A percentile compares a stretch with the other conserved stretches of the same genome.
Conservation (phyloP, 2,329 filamentous ascomycete genomes). For the Davidsoniella australis region DNA sequence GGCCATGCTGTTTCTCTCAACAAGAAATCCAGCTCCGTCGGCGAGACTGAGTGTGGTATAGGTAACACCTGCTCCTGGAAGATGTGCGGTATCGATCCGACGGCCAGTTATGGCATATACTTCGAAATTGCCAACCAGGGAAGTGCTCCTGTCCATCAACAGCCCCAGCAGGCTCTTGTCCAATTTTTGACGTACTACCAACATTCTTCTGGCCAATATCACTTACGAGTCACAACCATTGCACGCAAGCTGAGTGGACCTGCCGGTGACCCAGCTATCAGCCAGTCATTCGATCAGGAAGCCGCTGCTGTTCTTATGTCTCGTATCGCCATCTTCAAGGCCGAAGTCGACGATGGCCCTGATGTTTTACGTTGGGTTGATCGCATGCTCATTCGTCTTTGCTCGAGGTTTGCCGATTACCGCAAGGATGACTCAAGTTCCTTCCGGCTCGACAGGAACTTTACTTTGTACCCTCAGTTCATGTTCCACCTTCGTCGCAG, state of each 20-base stretch:
- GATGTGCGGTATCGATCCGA: slow-evolving; percentile 95
- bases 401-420: slow-evolving; percentile 93
- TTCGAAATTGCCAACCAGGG: slow-evolving; percentile 95
- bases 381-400: slow-evolving; percentile 91
- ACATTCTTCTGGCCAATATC: slow-evolving; percentile 89
- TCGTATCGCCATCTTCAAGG: slow-evolving; percentile 97
- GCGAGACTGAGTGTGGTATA: slow-evolving; percentile 95
- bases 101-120: slow-evolving; percentile 86
- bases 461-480: slow-evolving; percentile 95
- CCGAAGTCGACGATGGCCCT: slow-evolving; percentile 95
- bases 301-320: slow-evolving; percentile 96
- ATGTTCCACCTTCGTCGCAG: slow-evolving; percentile 98
- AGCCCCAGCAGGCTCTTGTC: slow-evolving; percentile 84
- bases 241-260: slow-evolving; percentile 82
- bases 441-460: slow-evolving; percentile 96
- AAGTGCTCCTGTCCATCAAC: slow-evolving; percentile 66
- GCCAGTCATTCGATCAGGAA: slow-evolving; percentile 96
- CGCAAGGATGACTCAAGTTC: slow-evolving; percentile 95
- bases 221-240: slow-evolving; percentile 87
- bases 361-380: slow-evolving; percentile 97
- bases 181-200: slow-evolving; percentile 99
- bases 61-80: slow-evolving; percentile 99
- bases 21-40: slow-evolving; percentile 94
- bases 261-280: slow-evolving; percentile 82
- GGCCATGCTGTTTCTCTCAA: slow-evolving; percentile 93